These are phyloP conservation scores for Phycomyces blakesleeanus DNA, from an alignment of 192 early-diverging fungal species.

Conservation along the genomic window DNA sequence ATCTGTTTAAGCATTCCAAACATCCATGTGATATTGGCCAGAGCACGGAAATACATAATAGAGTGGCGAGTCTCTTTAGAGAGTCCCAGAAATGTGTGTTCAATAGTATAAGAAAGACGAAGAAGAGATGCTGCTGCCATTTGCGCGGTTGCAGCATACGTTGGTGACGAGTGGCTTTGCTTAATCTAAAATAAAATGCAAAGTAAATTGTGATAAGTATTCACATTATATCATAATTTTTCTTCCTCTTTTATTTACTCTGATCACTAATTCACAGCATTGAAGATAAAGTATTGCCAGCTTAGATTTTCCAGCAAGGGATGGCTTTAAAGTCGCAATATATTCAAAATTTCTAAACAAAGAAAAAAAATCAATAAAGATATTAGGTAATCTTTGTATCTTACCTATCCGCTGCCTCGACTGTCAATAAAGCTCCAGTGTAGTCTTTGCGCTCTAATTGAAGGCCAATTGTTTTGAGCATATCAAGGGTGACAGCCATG, in stretches of 20 bases:
- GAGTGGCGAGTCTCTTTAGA: conserved; percentile 36
- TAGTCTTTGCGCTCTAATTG: conserved; percentile 18
- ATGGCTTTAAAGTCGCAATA: conserved; percentile 34
- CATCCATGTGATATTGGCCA: conserved; percentile 52
- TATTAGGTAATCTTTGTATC: neutral
- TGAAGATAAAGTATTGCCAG: conserved; percentile 48
- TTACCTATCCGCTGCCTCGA: conserved; percentile 29
- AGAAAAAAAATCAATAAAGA: no score
- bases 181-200: conserved; percentile 20
- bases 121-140: conserved; percentile 38
- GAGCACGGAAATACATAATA: conserved; percentile 42
- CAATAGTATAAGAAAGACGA: conserved; percentile 44
- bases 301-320: conserved; percentile 40
- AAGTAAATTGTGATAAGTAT: no score
- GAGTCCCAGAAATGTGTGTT: conserved; percentile 47
- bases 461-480: conserved; percentile 6
- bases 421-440: conserved; percentile 16
- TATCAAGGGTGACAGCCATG: conserved; percentile 20
- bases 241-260: conserved; percentile 9
- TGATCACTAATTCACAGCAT: conserved; percentile 40
- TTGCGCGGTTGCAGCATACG: conserved; percentile 36
- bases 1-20: conserved; percentile 46
- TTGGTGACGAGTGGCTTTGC: conserved; percentile 33
- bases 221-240: no score
- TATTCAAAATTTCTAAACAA: conserved; percentile 49